Percentiles rank a stretch among this genome's conserved stretches.
These are phyloP conservation scores for Geosmithia flava DNA, from an alignment of 2,329 filamentous ascomycete species.

Conservation along the genomic window DNA sequence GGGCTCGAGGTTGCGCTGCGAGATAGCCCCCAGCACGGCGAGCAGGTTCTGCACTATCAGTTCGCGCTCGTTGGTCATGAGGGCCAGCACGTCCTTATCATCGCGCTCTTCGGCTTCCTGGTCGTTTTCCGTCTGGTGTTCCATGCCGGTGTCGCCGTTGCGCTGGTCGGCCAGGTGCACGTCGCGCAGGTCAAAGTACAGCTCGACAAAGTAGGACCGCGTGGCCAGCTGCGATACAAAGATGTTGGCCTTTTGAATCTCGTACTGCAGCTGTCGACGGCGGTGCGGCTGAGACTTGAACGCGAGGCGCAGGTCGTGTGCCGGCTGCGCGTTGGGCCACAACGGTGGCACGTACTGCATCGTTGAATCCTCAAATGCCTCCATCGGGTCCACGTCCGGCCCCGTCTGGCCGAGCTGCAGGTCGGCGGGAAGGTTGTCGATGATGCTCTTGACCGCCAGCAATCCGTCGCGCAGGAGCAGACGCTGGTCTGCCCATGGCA, in stretches of 20 bases:
- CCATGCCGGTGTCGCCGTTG: slow-evolving; percentile 15
- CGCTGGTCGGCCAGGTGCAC: slow-evolving; percentile 39
- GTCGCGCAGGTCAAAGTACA: slow-evolving; percentile 69
- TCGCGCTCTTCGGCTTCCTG: slow-evolving; percentile 24
- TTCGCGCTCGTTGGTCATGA: slow-evolving; percentile 66
- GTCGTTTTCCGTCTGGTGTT: slow-evolving; percentile 19
- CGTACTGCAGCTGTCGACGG: slow-evolving; percentile 56
- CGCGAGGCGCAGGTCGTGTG: slow-evolving; percentile 36
- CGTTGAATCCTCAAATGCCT: slow-evolving; percentile 28
- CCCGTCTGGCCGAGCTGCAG: slow-evolving; percentile 41
- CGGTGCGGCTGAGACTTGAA: slow-evolving; percentile 35
- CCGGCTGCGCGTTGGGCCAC: slow-evolving; percentile 30
- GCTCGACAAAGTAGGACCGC: slow-evolving; percentile 73
- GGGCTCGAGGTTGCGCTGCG: slow-evolving; percentile 75
- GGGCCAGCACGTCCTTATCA: slow-evolving; percentile 38
- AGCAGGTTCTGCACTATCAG: slow-evolving; percentile 72
- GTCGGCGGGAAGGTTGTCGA: slow-evolving; percentile 56
- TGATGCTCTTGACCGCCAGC: slow-evolving; percentile 54
- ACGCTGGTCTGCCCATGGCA: slow-evolving; percentile 70
- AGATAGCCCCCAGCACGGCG: slow-evolving; percentile 61
- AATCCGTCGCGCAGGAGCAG: slow-evolving; percentile 60
- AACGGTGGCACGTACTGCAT: slow-evolving; percentile 39
- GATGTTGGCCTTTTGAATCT: slow-evolving; percentile 88
- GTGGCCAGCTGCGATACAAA: slow-evolving; percentile 73
- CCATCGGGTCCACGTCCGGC: slow-evolving; percentile 22